Evolutionary conservation across 352 stramenopile genomes (phyloP).

Genomic region (Pythium biforme): DNA sequence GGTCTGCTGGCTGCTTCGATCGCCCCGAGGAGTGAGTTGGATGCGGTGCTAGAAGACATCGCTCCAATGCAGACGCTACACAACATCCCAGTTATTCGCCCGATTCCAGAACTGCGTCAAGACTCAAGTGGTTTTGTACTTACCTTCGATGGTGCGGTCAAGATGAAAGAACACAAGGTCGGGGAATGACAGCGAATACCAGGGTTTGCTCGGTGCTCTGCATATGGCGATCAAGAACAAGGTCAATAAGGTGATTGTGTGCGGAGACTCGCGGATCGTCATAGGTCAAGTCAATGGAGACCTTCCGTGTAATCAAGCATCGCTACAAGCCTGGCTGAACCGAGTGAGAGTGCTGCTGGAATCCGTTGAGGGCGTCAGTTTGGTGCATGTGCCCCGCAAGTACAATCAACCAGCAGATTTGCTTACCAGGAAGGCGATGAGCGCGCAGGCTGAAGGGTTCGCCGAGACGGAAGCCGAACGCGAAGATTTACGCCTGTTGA

Average conservation of each 20-base stretch:
- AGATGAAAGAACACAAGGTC: neutral
- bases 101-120: neutral
- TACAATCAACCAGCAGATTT: slow-evolving; percentile 11
- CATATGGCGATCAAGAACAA: neutral
- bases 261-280: slow-evolving; percentile 11
- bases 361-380: neutral
- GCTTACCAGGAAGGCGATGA: slow-evolving; percentile 4
- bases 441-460: neutral
- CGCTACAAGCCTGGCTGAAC: slow-evolving; percentile 1
- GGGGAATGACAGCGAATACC: slow-evolving; percentile 13
- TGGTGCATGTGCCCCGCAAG: slow-evolving; percentile 2
- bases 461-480: neutral
- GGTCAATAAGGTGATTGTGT: neutral
- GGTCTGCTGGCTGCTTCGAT: slow-evolving; percentile 5
- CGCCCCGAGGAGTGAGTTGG: neutral
- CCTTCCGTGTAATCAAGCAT: slow-evolving; percentile 4
- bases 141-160: slow-evolving; percentile 15
- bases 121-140: neutral
- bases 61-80: neutral
- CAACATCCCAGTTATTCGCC: neutral
- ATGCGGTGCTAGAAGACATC: slow-evolving; percentile 1
- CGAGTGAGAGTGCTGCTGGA: neutral
- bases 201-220: neutral
- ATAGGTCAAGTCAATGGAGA: slow-evolving; percentile 11
- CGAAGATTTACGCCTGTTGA: slow-evolving; percentile 5